These are phyloP conservation scores for Gracilaria domingensis DNA, from an alignment of 23 red algal genomes.

Conservation along the genomic window DNA sequence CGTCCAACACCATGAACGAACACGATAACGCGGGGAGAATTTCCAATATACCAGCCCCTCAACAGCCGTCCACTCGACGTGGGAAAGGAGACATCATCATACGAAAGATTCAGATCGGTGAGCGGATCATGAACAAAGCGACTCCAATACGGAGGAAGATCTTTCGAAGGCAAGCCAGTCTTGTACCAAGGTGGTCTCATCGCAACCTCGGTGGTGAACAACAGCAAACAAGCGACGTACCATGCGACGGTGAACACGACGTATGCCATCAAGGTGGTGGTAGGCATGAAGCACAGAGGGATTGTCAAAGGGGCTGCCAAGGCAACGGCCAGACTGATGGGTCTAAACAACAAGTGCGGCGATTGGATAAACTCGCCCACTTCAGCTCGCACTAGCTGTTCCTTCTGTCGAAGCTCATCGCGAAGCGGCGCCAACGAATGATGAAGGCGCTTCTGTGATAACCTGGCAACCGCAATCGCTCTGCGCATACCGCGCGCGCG, in stretches of 20 bases:
- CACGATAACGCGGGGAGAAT: constrained; percentile 36
- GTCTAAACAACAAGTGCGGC: constrained; percentile 72
- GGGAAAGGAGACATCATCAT: constrained; percentile 54
- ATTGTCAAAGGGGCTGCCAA: constrained; percentile 65
- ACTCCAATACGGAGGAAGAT: constrained; percentile 88
- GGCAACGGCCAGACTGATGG: constrained; percentile 59
- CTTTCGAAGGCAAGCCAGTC: constrained; percentile 55
- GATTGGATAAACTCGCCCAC: constrained; percentile 67
- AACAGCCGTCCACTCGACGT: constrained; percentile 5
- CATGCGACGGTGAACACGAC: constrained; percentile 54
- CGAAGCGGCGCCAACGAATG: not conserved
- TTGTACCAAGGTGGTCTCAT: constrained; percentile 97
- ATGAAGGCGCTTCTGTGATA: not conserved
- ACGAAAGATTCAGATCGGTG: constrained; percentile 67
- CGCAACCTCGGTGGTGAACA: constrained; percentile 87
- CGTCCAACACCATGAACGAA: constrained; percentile 69
- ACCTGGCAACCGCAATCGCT: not conserved
- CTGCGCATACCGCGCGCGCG: constrained; percentile 15
- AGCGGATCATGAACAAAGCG: constrained; percentile 81
- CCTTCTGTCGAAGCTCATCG: constrained; percentile 1
- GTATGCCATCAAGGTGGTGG: constrained; percentile 48
- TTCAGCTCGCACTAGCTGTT: constrained; percentile 29
- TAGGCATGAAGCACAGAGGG: constrained; percentile 81
- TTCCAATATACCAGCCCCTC: constrained; percentile 80
- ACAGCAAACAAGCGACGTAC: constrained; percentile 73